These are phyloP conservation scores for Metschnikowia noctiluminum DNA, from an alignment of 805 yeast species.

Conservation along the genomic window DNA sequence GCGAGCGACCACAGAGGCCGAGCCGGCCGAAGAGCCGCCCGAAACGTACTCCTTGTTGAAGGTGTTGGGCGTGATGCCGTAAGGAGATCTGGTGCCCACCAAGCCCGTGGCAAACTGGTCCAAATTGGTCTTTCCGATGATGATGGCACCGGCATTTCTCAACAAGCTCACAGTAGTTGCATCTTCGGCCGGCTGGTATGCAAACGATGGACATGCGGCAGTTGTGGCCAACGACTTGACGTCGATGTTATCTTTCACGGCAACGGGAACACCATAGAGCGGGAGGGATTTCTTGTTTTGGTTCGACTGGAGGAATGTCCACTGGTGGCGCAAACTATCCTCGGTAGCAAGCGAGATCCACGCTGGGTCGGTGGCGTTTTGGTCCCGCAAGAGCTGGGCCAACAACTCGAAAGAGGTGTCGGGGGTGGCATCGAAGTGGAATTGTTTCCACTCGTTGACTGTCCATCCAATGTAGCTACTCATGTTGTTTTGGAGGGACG, in stretches of 20 bases:
- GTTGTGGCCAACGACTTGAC: conserved; percentile 80
- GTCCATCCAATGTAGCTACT: conserved; percentile 62
- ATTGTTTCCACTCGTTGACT: conserved; percentile 68
- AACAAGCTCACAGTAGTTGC: conserved; percentile 72
- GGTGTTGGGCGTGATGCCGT: conserved; percentile 82
- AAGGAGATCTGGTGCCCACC: conserved; percentile 93
- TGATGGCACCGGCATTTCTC: conserved; percentile 86
- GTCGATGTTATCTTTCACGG: conserved; percentile 93
- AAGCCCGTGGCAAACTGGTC: conserved; percentile 98
- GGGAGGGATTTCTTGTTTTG: conserved; percentile 54
- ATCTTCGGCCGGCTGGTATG: conserved; percentile 65
- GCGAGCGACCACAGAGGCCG: conserved; percentile 86
- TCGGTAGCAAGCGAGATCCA: conserved; percentile 80
- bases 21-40: conserved; percentile 96
- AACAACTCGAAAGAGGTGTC: conserved; percentile 55
- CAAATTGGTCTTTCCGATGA: conserved; percentile 89
- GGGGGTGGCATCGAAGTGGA: conserved; percentile 61
- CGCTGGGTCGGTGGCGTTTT: conserved; percentile 70
- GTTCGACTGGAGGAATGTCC: conserved; percentile 68
- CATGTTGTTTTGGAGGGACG: background rate
- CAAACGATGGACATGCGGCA: conserved; percentile 90
- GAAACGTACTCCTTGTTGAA: conserved; percentile 75
- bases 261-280: conserved; percentile 92
- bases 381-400: conserved; percentile 43
- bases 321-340: conserved; percentile 68